phyloP scores from a whole-genome alignment of 2,329 filamentous ascomycete species.

The Ceratocystis lukuohia region DNA sequence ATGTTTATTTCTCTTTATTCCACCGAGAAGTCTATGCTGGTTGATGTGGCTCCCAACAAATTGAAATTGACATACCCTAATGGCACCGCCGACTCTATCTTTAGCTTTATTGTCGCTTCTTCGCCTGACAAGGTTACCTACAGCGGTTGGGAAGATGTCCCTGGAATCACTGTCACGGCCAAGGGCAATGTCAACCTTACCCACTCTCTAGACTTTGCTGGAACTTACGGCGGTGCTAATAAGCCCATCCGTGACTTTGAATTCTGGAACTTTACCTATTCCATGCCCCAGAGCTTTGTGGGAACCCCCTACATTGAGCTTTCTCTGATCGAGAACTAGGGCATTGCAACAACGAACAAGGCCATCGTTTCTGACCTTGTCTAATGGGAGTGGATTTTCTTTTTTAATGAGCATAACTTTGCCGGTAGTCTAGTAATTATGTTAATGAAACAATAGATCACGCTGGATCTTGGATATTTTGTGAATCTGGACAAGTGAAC shows the following conservation, averaged over 20 bases:
- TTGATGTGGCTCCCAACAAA: slow-evolving; percentile 29
- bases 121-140: slow-evolving; percentile 34
- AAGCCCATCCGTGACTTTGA: slow-evolving; percentile 30
- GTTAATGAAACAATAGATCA: neutral
- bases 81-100: slow-evolving; percentile 36
- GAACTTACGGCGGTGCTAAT: slow-evolving; percentile 27
- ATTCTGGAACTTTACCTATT: slow-evolving; percentile 35
- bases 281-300: slow-evolving; percentile 27
- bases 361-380: neutral
- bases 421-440: neutral
- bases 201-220: slow-evolving; percentile 33
- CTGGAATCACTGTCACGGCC: slow-evolving; percentile 34
- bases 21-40: slow-evolving; percentile 30
- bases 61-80: slow-evolving; percentile 41
- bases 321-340: slow-evolving; percentile 11
- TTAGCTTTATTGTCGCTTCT: slow-evolving; percentile 38
- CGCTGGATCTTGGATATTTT: neutral
- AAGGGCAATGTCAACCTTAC: slow-evolving; percentile 32
- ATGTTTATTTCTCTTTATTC: slow-evolving; percentile 28
- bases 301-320: slow-evolving; percentile 19
- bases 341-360: neutral
- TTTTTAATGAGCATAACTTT: neutral
- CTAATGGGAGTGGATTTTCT: neutral
- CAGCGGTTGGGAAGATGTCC: slow-evolving; percentile 34
- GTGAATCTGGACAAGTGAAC: neutral